phyloP scores from a whole-genome alignment of 352 stramenopile genomes.

The Pythium plurisporium region DNA sequence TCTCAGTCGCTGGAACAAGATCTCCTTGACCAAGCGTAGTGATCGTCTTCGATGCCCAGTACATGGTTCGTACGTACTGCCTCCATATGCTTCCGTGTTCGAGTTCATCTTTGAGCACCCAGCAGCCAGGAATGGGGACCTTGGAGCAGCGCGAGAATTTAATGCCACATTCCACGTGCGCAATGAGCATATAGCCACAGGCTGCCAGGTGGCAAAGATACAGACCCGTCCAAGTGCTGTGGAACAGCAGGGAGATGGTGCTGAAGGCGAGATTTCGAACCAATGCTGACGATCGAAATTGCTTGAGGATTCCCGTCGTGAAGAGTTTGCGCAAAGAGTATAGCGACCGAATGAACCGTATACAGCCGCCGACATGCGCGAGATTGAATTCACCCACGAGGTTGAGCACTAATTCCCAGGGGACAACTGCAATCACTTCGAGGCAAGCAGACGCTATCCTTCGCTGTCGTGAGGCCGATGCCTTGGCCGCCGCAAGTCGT shows the following conservation, averaged over 20 bases:
- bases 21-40: conserved; percentile 64
- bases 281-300: no score
- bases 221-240: conserved; percentile 42
- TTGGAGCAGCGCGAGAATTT: conserved; percentile 48
- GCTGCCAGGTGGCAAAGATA: conserved; percentile 51
- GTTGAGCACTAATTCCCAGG: conserved; percentile 46
- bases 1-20: conserved; percentile 40
- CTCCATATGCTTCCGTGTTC: conserved; percentile 28
- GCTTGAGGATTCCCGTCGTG: conserved; percentile 31
- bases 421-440: conserved; percentile 44
- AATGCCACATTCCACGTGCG: conserved; percentile 63
- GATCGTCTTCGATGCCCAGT: conserved; percentile 55
- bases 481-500: no score
- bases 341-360: conserved; percentile 48
- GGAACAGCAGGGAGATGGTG: conserved; percentile 47
- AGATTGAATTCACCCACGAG: conserved; percentile 39
- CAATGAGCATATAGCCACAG: conserved; percentile 62
- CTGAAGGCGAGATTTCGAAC: conserved; percentile 59
- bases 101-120: conserved; percentile 64
- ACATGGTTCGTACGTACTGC: conserved; percentile 54
- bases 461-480: no score
- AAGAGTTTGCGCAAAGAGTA: conserved; percentile 48
- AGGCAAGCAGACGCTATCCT: no score
- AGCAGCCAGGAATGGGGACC: conserved; percentile 27
- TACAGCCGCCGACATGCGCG: no score